Conservation (phyloP, 1,139 yeast species). For the Pichia terricola region DNA sequence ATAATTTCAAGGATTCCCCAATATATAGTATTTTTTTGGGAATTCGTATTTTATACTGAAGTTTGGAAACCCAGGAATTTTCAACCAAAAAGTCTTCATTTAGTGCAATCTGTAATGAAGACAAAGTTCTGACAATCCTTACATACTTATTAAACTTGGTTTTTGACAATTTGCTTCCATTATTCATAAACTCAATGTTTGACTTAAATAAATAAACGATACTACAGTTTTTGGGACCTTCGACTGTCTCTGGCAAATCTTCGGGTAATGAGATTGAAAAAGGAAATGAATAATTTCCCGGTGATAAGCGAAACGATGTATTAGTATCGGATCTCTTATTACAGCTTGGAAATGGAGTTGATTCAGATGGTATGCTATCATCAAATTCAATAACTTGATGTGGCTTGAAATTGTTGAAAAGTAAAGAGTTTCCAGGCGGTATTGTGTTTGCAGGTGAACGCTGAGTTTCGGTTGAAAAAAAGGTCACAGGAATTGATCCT, state of each 20-base stretch:
- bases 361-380: slow-evolving; percentile 13
- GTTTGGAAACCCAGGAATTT: slow-evolving; percentile 55
- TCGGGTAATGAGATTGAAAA: slow-evolving; percentile 49
- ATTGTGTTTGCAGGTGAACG: neutral
- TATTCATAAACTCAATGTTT: neutral
- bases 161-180: neutral
- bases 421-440: neutral
- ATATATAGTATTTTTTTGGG: slow-evolving; percentile 52
- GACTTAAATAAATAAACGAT: slow-evolving; percentile 35
- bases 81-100: slow-evolving; percentile 44
- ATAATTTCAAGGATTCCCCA: slow-evolving; percentile 47
- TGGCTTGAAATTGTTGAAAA: neutral
- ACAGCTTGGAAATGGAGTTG: slow-evolving; percentile 30
- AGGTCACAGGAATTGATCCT: no score
- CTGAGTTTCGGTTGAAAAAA: no score
- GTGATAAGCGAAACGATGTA: slow-evolving; percentile 32
- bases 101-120: slow-evolving; percentile 11
- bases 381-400: neutral
- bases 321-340: neutral
- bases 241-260: slow-evolving; percentile 56
- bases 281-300: slow-evolving; percentile 62
- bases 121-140: slow-evolving; percentile 28
- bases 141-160: slow-evolving; percentile 30
- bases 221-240: slow-evolving; percentile 50
- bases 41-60: slow-evolving; percentile 52